Evolutionary conservation across 2,329 filamentous ascomycete species (phyloP), one percentile per base, ranked within the genome.

Genomic region (Davidsoniella eucalypti): DNA sequence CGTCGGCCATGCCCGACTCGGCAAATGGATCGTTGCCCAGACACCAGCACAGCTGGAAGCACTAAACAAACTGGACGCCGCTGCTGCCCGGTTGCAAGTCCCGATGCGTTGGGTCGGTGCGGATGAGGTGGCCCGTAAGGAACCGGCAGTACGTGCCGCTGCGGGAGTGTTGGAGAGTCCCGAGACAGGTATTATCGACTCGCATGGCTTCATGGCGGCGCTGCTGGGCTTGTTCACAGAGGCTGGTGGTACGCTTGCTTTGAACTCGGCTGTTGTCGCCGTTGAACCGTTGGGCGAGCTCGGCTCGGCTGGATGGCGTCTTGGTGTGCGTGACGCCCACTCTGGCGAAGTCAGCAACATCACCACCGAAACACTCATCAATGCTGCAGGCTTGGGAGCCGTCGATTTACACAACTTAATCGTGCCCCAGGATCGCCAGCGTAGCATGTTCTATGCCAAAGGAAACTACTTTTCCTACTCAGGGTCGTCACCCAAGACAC

Each of bases 11-110:
- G 72, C 72, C 49, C 82, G 82, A 61, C 84, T 79, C 21, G 87
- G 87, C 53, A 96, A 95, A 69, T 95, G 90, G 88, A 84, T 96
- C 58, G 84, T 96, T 1, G 90, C 90, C 1, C 92, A 96, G 67
- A 82, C 79, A 48, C 70, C 71, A 1, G 67, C 66, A 44, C 85
- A 96, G 67, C 73, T 76, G 61, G 71, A 68, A n/a, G 77, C 76
- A 42, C 75, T 75, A 2, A 65, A 79, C 56, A 62, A 60, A 17
- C 64, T 82, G 17, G 65, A 73, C 55, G 60, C 60, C 8, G 66
- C 72, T 46, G 54, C 58, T 1, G 55, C 56, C 1, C 57, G 57
- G 1, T 58, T 67, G n/a, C 61, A 57, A 57, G 82, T 93, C 0
- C 85, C 87, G 0, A 82, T 82, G 36, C 70, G 78, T 6, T 92